These are phyloP conservation scores for Scheffersomyces stipitis DNA, from an alignment of 805 yeast species.

Conservation along the genomic window DNA sequence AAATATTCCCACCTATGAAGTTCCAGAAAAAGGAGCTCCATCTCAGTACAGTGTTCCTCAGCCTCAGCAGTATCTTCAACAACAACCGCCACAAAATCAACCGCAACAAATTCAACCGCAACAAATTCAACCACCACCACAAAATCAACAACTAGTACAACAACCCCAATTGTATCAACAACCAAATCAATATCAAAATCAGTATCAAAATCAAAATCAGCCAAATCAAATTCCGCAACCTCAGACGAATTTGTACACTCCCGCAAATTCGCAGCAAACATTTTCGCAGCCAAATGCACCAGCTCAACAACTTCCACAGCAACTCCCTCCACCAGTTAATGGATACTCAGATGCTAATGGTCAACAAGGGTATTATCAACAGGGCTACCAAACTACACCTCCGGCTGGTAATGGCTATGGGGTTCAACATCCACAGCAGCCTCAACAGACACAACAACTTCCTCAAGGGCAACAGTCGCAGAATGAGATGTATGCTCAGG, in stretches of 20 bases:
- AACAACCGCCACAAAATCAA: conserved; percentile 11
- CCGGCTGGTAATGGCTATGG: background rate
- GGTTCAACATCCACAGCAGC: conserved; percentile 3
- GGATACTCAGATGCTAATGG: too few relatives aligned
- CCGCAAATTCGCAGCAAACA: too few relatives aligned
- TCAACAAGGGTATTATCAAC: background rate
- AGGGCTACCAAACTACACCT: conserved; percentile 1
- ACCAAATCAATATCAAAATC: conserved; percentile 3
- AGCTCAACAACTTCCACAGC: too few relatives aligned
- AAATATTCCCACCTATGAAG: conserved; percentile 28
- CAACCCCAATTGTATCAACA: conserved; percentile 1
- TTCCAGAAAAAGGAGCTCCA: conserved; percentile 14
- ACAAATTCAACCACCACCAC: conserved; percentile 8
- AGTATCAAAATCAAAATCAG: conserved; percentile 1
- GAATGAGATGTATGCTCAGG: conserved; percentile 2
- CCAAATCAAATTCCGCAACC: background rate
- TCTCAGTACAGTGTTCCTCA: conserved; percentile 9
- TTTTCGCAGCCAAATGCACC: too few relatives aligned
- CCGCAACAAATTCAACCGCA: conserved; percentile 11
- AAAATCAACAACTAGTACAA: background rate
- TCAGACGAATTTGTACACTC: too few relatives aligned
- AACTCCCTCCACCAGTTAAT: too few relatives aligned
- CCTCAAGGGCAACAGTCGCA: conserved; percentile 3
- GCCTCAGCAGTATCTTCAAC: conserved; percentile 4
- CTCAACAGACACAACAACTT: conserved; percentile 4